Percentiles rank a stretch among this genome's conserved stretches.
Conservation (phyloP, 1,284 basidiomycete genomes). For the Trichosporon sp. region DNA sequence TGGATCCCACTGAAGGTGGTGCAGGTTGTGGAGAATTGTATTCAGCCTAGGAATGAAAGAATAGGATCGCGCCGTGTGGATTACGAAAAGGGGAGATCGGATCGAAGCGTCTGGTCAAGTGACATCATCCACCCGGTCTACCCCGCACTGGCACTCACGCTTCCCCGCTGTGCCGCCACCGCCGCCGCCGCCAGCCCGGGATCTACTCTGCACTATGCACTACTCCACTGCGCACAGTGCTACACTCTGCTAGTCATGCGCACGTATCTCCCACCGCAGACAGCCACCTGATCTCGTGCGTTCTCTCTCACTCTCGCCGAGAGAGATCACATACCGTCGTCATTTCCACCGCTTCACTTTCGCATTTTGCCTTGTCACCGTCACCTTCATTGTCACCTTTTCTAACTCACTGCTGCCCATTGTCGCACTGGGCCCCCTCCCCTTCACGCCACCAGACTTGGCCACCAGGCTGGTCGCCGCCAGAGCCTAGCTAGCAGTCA, state of each 20-base stretch:
- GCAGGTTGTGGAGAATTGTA: too few species aligned
- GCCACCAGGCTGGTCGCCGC: background rate
- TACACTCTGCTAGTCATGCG: background rate
- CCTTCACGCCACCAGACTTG: background rate
- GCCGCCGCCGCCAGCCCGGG: too few species aligned
- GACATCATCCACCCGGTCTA: background rate
- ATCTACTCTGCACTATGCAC: background rate
- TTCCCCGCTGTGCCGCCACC: too few species aligned
- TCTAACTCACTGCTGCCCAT: background rate
- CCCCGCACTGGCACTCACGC: background rate
- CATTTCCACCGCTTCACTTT: background rate
- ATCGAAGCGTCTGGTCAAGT: conserved; percentile 7
- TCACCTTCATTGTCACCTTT: background rate
- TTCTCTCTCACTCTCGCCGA: background rate
- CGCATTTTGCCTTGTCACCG: background rate
- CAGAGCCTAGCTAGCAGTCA: background rate
- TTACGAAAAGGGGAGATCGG: background rate
- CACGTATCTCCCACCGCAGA: background rate
- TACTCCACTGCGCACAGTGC: background rate
- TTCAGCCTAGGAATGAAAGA: background rate
- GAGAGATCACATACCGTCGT: background rate
- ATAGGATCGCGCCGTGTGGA: background rate
- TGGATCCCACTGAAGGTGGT: too few species aligned
- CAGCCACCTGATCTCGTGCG: background rate
- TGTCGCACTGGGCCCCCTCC: background rate